Evolutionary conservation across 352 stramenopile species (phyloP).

Genomic region (Phytophthora sp.): DNA sequence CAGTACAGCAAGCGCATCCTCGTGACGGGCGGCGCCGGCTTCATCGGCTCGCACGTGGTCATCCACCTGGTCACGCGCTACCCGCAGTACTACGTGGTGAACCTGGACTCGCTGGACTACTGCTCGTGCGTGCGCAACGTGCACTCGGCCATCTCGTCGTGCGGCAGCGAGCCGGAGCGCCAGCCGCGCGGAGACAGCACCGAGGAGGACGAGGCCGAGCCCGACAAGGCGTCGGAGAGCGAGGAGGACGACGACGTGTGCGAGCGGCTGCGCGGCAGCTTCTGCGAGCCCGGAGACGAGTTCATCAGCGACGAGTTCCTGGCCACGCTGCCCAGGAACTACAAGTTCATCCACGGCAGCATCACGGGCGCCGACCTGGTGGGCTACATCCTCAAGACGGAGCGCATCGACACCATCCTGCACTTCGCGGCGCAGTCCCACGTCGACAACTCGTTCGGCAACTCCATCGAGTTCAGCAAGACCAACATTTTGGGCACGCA

Average conservation of each 20-base stretch:
- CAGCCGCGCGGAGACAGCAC: not conserved
- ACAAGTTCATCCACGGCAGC: constrained; percentile 98
- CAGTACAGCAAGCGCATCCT: constrained; percentile 93
- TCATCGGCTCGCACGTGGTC: constrained; percentile 97
- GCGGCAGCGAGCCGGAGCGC: not conserved
- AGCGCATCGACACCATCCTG: constrained; percentile 98
- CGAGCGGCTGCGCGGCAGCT: constrained; percentile 57
- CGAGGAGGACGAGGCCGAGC: constrained; percentile 31
- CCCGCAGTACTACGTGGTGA: constrained; percentile 97
- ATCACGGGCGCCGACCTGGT: constrained; percentile 95
- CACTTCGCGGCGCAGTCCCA: constrained; percentile 99
- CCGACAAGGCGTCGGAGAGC: constrained; percentile 14
- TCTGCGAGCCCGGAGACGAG: constrained; percentile 56
- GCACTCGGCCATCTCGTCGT: constrained; percentile 55
- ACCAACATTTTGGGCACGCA: constrained; percentile 99
- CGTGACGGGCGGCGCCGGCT: constrained; percentile 96
- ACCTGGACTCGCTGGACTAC: constrained; percentile 93
- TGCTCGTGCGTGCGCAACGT: constrained; percentile 77
- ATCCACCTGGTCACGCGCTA: constrained; percentile 97
- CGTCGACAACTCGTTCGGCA: constrained; percentile 99
- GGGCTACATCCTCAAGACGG: constrained; percentile 93
- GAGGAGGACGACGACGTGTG: constrained; percentile 46
- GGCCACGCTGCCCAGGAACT: constrained; percentile 54
- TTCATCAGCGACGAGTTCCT: constrained; percentile 25
- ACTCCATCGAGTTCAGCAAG: constrained; percentile 98